phyloP scores from a whole-genome alignment of 257 asterid species.

The Nicotiana sylvestris region DNA sequence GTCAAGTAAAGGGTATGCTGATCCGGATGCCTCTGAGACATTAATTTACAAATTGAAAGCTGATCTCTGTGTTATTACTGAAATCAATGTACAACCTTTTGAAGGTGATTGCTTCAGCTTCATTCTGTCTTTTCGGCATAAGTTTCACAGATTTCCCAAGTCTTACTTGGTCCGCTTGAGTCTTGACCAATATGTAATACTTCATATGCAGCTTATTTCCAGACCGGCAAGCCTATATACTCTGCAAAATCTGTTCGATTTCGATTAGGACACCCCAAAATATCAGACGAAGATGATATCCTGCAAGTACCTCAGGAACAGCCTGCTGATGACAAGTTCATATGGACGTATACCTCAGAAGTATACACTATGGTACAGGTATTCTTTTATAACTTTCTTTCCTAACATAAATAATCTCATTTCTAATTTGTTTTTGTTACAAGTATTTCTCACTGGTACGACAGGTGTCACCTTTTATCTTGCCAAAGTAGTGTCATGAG shows the following conservation, averaged over 20 bases:
- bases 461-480: neutral
- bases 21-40: conserved; percentile 70
- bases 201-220: conserved; percentile 55
- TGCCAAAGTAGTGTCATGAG: neutral
- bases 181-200: neutral
- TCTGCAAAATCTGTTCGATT: conserved; percentile 67
- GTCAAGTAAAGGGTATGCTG: conserved; percentile 79
- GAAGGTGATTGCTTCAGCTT: conserved; percentile 43
- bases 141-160: neutral
- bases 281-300: conserved; percentile 21
- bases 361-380: conserved; percentile 75
- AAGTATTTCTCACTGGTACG: neutral
- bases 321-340: conserved; percentile 64
- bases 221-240: conserved; percentile 63
- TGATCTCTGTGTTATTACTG: conserved; percentile 68
- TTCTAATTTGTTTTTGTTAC: neutral
- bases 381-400: neutral
- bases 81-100: conserved; percentile 69
- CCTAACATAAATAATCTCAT: neutral
- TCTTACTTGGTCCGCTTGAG: neutral
- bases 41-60: conserved; percentile 55
- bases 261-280: conserved; percentile 61
- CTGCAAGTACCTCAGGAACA: conserved; percentile 30
- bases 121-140: neutral
- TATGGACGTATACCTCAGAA: conserved; percentile 76